These are phyloP conservation scores for Ilyonectria mors-panacis DNA, from an alignment of 2,329 filamentous ascomycete species.

Conservation along the genomic window DNA sequence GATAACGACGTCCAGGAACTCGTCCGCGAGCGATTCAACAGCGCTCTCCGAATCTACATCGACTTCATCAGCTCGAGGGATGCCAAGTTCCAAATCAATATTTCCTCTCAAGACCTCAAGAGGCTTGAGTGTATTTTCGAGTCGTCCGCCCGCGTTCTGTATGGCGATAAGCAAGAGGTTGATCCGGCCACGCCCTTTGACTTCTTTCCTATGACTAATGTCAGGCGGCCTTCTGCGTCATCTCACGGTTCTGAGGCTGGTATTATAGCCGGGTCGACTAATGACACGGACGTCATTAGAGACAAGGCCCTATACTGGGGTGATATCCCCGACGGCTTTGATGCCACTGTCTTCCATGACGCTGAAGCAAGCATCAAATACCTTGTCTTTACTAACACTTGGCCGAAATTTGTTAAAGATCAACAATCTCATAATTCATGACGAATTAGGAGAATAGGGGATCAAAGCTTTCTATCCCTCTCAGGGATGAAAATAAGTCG, in stretches of 20 bases:
- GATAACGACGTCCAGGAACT: slow-evolving; percentile 48
- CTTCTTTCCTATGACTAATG: slow-evolving; percentile 22
- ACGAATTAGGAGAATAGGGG: not conserved
- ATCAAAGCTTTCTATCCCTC: not conserved
- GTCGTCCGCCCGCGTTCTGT: slow-evolving; percentile 62
- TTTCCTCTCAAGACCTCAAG: slow-evolving; percentile 71
- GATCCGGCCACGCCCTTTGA: slow-evolving; percentile 57
- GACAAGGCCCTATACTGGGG: slow-evolving; percentile 56
- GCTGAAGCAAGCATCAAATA: slow-evolving; percentile 57
- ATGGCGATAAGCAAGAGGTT: slow-evolving; percentile 52
- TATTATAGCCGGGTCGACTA: slow-evolving; percentile 24
- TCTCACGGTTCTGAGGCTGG: slow-evolving; percentile 38
- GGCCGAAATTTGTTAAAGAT: slow-evolving; percentile 72
- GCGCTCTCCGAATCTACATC: slow-evolving; percentile 62
- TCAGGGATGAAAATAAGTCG: not conserved
- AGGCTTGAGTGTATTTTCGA: slow-evolving; percentile 72
- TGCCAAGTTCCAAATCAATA: slow-evolving; percentile 77
- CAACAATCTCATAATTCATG: not conserved
- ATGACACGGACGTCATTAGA: slow-evolving; percentile 36
- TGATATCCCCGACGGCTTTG: slow-evolving; percentile 66
- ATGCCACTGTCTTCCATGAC: slow-evolving; percentile 70
- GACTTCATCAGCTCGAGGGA: slow-evolving; percentile 47
- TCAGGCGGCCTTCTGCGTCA: slow-evolving; percentile 40
- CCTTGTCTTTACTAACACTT: slow-evolving; percentile 78
- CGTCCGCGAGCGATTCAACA: slow-evolving; percentile 70